Base-by-base conservation (phyloP, 2,329 filamentous ascomycete species). In the Colletotrichum eremochloae region DNA sequence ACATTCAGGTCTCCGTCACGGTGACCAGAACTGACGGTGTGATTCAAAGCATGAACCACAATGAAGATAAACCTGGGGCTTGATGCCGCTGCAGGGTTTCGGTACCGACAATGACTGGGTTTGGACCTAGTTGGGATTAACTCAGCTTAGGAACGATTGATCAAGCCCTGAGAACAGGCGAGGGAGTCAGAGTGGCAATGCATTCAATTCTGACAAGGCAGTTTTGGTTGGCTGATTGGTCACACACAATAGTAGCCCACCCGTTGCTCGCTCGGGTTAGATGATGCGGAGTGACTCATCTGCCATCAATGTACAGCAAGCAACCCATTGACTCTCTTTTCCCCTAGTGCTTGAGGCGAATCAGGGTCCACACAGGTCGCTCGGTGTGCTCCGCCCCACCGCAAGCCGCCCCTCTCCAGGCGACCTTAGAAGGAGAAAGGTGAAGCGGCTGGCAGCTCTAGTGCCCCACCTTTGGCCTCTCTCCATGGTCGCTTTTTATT, bases 401-500 rank as follows among this genome's bases (percentile, higher is more conserved):
- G 38, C 42, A 57, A 44, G 65, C 36, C 61, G 46, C 46, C 62
- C 46, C 44, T 50, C 48, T 63, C 48, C 33, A 63, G 42, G 31
- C 65, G 15, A 52, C 56, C 42, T n/a, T 53, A 36, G 52, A 38
- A 63, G 42, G 31, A 63, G 42, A 36, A 33, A 44, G 38, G 44
- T 67, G 53, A 56, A 64, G 50, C 61, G 33, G 67, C 61, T 58
- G 66, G 60, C 40, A 63, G 48, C 58, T 42, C 53, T 33, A 38
- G 33, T 46, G 65, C 65, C 69, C 69, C 69, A 72, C 65, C 58
- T 63, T 63, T 44, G 44, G 42, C 42, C 38, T 44, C 18, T 36
- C 31, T 56, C 69, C n/a, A 72, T 69, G 64, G 69, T 64, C 53
- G 69, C 69, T 72, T 72, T 53, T 72, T 72, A 72, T 72, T 72